Conservation (phyloP, 2,329 filamentous ascomycete species). For the Fusarium sp. region DNA sequence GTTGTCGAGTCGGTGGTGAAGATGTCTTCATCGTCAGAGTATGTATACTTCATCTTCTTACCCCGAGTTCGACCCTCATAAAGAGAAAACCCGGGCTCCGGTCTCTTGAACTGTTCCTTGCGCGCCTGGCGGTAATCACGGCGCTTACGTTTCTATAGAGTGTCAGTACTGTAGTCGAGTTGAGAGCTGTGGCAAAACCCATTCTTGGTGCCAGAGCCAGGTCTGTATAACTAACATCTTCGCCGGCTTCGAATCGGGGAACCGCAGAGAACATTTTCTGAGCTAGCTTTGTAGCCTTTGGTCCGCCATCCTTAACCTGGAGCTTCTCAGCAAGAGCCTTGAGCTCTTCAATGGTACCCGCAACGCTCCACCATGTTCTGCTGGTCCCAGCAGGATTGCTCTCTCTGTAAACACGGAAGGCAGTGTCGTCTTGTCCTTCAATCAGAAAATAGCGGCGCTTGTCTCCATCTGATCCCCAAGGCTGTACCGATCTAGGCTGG, state of each 20-base stretch:
- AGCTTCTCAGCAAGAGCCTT: conserved; percentile 80
- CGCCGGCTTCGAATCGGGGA: conserved; percentile 90
- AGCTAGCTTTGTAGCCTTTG: conserved; percentile 80
- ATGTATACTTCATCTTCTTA: conserved; percentile 97
- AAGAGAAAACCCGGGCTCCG: conserved; percentile 88
- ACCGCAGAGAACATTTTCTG: conserved; percentile 82
- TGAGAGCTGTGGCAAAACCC: background rate
- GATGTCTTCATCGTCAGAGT: conserved; percentile 86
- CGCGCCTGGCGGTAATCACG: conserved; percentile 89
- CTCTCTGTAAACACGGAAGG: conserved; percentile 93
- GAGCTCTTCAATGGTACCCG: conserved; percentile 89
- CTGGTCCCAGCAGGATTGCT: conserved; percentile 83
- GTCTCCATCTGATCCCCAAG: conserved; percentile 89
- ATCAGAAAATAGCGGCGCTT: conserved; percentile 94
- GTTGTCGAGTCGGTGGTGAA: conserved; percentile 72
- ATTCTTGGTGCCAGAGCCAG: background rate
- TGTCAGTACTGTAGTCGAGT: conserved; percentile 25
- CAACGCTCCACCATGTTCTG: conserved; percentile 90
- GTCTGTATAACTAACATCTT: conserved; percentile 71
- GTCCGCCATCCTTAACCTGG: conserved; percentile 78
- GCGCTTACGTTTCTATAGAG: conserved; percentile 83
- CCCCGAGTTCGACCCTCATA: conserved; percentile 97
- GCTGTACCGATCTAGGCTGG: conserved; percentile 87
- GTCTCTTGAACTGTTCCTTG: conserved; percentile 86
- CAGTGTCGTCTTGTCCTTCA: conserved; percentile 92